A percentile compares a stretch with the other conserved stretches of the same genome.
Conservation (phyloP, 1,284 basidiomycete species). For the Cutaneotrichosporon dermatis region DNA sequence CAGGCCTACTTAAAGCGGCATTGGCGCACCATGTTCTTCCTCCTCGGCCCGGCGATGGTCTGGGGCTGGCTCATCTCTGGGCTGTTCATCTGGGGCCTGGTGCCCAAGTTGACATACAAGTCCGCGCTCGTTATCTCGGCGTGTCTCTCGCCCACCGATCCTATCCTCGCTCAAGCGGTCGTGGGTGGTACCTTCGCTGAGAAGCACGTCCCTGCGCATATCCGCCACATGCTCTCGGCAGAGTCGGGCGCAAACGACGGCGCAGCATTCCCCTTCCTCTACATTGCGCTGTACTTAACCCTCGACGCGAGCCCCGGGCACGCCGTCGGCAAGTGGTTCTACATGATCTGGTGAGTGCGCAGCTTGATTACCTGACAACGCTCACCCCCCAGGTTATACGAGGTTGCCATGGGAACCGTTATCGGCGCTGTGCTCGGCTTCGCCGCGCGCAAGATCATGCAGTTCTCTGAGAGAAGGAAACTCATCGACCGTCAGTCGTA, state of each 20-base stretch:
- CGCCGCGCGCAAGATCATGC: slow-evolving; percentile 86
- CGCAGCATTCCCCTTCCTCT: slow-evolving; percentile 90
- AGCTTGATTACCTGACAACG: too few species aligned
- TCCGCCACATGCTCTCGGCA: slow-evolving; percentile 85
- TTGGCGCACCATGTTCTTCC: slow-evolving; percentile 81
- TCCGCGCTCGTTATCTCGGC: slow-evolving; percentile 84
- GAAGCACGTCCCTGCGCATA: slow-evolving; percentile 94
- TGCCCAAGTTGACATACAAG: slow-evolving; percentile 80
- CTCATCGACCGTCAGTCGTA: slow-evolving; percentile 95
- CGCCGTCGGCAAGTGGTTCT: slow-evolving; percentile 63
- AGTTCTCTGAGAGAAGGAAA: slow-evolving; percentile 82
- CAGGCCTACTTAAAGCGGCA: slow-evolving; percentile 82
- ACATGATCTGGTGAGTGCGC: slow-evolving; percentile 64
- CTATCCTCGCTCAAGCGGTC: slow-evolving; percentile 58
- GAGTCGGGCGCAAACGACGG: slow-evolving; percentile 93
- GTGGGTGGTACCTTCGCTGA: slow-evolving; percentile 98
- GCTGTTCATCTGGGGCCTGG: slow-evolving; percentile 76
- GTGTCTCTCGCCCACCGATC: slow-evolving; percentile 94
- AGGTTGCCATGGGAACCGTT: slow-evolving; percentile 73
- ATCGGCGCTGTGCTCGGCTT: slow-evolving; percentile 78
- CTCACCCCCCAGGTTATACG: slow-evolving; percentile 62
- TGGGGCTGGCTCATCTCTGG: slow-evolving; percentile 86
- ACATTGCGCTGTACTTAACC: slow-evolving; percentile 84
- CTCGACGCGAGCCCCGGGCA: slow-evolving; percentile 62
- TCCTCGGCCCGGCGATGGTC: slow-evolving; percentile 81